Evolutionary conservation across 192 early-diverging fungal species (phyloP), one percentile per base, ranked within the genome.

Genomic region (Rhizophagus clarus): DNA sequence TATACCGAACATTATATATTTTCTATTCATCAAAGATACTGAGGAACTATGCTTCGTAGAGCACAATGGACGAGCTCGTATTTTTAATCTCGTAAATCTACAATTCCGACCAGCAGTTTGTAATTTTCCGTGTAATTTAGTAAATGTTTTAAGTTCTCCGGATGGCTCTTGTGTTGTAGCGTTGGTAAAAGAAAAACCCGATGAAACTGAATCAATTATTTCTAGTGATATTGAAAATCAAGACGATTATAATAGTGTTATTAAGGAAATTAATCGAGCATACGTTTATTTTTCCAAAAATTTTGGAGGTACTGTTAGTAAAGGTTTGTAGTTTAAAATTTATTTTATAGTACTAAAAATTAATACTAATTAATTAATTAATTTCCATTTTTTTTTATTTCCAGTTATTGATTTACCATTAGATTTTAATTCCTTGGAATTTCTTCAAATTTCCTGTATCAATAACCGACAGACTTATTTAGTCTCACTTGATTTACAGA

Each of bases 1-100:
- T 12, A 26, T 61, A 31, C 73, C 80, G 2, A n/a, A 74, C 1
- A 24, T 81, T 6, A 7, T 20, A 0, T 32, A 81, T 73, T 75
- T 81, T 26, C 47, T 81, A 10, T 81, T 74, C 15, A 62, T 81
- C 7, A 74, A 72, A n/a, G 56, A 68, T 60, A 81, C 80, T 14
- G 72, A 75, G 11, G 42, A 74, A 6, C 17, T 77, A 6, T 77
- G 61, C 24, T 77, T 77, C 51, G 76, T 77, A 1, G 76, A 77
- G 34, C 32, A 37, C 45, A 81, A 49, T 64, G 80, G 80, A 1
- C 12, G 26, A 37, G 49, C 70, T 2, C 32, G 56, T 26, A 56
- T 75, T 28, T 81, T 62, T 24, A 75, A 61, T 24, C 28, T 81
- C 3, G 1, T 45, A 47, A 76, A 5, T 37, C 9, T 20, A n/a